These are phyloP conservation scores for Neobulgaria alba DNA, from an alignment of 2,329 filamentous ascomycete species.

Conservation along the genomic window DNA sequence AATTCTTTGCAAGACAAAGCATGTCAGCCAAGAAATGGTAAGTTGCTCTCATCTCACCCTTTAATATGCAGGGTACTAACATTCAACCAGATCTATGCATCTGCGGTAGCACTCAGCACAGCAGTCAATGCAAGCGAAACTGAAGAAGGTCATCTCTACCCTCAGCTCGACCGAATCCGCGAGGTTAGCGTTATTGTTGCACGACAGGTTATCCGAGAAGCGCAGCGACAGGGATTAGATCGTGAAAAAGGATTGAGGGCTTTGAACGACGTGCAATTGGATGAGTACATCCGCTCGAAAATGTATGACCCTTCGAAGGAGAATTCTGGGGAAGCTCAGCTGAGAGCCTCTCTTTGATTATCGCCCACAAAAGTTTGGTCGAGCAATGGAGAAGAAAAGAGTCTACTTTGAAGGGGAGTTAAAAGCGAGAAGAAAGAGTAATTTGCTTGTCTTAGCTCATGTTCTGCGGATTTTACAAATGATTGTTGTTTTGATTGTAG, in stretches of 20 bases:
- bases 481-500: no score
- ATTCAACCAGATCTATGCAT: constrained; percentile 66
- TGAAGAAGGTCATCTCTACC: constrained; percentile 56
- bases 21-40: constrained; percentile 37
- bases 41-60: neutral
- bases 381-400: no score
- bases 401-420: no score
- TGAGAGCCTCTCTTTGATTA: no score
- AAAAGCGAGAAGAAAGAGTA: no score
- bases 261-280: constrained; percentile 37
- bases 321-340: no score
- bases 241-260: constrained; percentile 48
- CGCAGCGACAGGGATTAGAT: constrained; percentile 59
- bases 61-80: constrained; percentile 30
- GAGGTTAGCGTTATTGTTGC: constrained; percentile 72
- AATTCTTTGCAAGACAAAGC: constrained; percentile 58
- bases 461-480: no score
- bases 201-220: constrained; percentile 61
- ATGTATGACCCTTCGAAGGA: constrained; percentile 58
- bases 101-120: constrained; percentile 64
- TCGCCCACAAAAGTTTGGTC: no score
- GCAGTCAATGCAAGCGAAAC: constrained; percentile 52
- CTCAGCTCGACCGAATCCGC: constrained; percentile 65
- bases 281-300: constrained; percentile 63
- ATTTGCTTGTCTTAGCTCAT: no score